phyloP scores from a whole-genome alignment of 1,284 basidiomycete species.

The Irpex sp. region DNA sequence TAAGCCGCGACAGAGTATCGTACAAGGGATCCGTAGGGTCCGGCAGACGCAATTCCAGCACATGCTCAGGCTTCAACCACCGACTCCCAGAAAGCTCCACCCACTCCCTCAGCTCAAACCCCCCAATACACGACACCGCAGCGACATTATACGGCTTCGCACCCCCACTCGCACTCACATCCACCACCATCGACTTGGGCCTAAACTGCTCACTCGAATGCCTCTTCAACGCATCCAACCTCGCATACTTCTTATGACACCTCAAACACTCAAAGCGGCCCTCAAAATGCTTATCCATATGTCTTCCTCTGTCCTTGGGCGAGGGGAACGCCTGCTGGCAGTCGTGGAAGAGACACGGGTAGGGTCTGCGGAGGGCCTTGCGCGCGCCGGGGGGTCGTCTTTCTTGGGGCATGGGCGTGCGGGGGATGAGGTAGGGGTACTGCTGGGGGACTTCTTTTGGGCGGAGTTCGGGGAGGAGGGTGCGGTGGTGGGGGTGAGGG shows the following conservation, averaged over 20 bases:
- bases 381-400: neutral
- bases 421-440: neutral
- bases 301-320: neutral
- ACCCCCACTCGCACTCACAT: too few species aligned
- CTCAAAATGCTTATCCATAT: neutral
- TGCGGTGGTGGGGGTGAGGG: neutral
- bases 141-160: neutral
- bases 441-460: neutral
- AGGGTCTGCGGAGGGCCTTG: neutral
- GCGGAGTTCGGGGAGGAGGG: neutral
- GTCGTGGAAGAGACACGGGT: neutral
- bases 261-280: neutral
- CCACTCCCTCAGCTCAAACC: neutral
- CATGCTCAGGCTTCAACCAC: neutral
- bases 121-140: neutral
- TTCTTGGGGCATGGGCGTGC: neutral
- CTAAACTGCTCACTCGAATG: neutral
- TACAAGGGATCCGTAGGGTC: neutral
- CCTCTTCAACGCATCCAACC: neutral
- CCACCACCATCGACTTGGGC: neutral
- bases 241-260: neutral
- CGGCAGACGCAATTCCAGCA: neutral
- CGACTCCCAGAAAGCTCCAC: constrained; percentile 1
- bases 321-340: neutral
- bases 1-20: neutral